Evolutionary conservation across 257 asterid genomes (phyloP).

Genomic region (Solanum tarijense): DNA sequence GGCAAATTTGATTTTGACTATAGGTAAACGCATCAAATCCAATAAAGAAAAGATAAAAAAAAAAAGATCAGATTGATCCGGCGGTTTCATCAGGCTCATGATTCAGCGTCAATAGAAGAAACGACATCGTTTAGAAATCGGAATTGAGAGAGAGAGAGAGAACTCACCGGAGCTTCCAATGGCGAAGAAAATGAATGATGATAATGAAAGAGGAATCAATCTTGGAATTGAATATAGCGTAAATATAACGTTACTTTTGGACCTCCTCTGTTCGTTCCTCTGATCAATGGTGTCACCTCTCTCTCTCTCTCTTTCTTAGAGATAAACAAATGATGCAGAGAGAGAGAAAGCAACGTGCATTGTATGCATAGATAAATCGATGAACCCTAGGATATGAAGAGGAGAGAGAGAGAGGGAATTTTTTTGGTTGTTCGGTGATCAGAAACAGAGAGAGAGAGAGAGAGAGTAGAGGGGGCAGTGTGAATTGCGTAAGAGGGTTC

Average conservation of each 20-base stretch:
- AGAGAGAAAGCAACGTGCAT: constrained; percentile 1
- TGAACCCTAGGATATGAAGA: neutral
- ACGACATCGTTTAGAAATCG: neutral
- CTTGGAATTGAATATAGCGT: constrained; percentile 1
- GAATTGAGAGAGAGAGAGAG: neutral
- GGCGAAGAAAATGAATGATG: neutral
- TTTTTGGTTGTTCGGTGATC: neutral
- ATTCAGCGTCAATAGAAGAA: neutral
- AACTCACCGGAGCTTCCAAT: constrained; percentile 1
- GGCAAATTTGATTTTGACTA: neutral
- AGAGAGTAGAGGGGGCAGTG: neutral
- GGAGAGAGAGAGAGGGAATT: neutral
- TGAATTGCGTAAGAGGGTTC: neutral
- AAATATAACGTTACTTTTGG: neutral
- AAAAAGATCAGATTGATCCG: neutral
- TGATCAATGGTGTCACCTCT: neutral
- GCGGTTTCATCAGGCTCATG: neutral
- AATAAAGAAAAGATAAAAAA: neutral
- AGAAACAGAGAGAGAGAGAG: neutral
- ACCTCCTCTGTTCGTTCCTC: neutral
- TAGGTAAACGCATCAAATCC: neutral
- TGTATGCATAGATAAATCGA: neutral
- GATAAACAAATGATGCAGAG: neutral
- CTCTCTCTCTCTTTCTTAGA: neutral
- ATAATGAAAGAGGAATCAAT: neutral